These are phyloP conservation scores for Claviceps paspali DNA, from an alignment of 2,329 filamentous ascomycete genomes.

Conservation along the genomic window DNA sequence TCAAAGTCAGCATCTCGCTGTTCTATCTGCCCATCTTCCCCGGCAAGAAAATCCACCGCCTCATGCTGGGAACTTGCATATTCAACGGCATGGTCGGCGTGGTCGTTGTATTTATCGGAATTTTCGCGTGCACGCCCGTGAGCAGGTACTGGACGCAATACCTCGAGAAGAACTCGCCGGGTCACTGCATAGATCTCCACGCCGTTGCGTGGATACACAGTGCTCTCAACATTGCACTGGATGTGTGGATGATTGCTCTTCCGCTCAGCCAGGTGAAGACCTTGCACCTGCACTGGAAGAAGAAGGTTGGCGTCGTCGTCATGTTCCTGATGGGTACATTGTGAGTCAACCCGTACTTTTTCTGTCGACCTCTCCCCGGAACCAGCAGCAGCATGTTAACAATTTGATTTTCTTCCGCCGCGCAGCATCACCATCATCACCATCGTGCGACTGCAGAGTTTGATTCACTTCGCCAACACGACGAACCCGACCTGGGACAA, in stretches of 20 bases:
- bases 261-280: slow-evolving; percentile 4
- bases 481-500: slow-evolving; percentile 6
- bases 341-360: slow-evolving; percentile 1
- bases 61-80: slow-evolving; percentile 18
- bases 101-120: slow-evolving; percentile 16
- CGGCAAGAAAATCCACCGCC: slow-evolving; percentile 11
- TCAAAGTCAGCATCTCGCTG: slow-evolving; percentile 25
- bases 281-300: slow-evolving; percentile 4
- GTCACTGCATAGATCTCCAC: slow-evolving; percentile 5
- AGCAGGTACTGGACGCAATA: slow-evolving; percentile 25
- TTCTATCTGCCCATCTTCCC: slow-evolving; percentile 29
- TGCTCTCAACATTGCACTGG: slow-evolving; percentile 1
- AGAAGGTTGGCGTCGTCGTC: slow-evolving; percentile 4
- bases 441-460: slow-evolving; percentile 4
- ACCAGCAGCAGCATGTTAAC: too few relatives aligned
- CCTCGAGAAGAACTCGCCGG: slow-evolving; percentile 14
- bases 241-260: slow-evolving; percentile 6
- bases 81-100: slow-evolving; percentile 17
- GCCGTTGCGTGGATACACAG: slow-evolving; percentile 4
- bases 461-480: slow-evolving; percentile 4
- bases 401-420: neutral
- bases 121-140: slow-evolving; percentile 25
- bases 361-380: neutral
- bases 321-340: slow-evolving; percentile 6
- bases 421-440: slow-evolving; percentile 5